phyloP scores from a whole-genome alignment of 345 rosid species.

The Tarenaya hassleriana region DNA sequence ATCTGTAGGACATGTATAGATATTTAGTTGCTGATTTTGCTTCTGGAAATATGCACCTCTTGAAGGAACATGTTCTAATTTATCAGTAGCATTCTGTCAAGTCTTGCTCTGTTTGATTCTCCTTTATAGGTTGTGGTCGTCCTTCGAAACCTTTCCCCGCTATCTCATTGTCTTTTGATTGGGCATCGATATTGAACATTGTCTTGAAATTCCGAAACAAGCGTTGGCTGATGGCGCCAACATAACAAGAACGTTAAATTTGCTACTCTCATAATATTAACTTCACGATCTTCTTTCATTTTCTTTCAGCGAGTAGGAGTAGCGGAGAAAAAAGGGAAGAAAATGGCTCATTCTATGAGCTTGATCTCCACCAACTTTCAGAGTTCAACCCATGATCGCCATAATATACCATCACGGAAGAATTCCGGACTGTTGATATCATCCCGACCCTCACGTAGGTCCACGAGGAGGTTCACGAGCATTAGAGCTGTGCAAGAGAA shows the following conservation, averaged over 20 bases:
- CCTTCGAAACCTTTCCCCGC: too few species aligned
- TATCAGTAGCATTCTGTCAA: not conserved
- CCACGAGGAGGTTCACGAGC: slow-evolving; percentile 24
- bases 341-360: slow-evolving; percentile 42
- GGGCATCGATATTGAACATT: too few species aligned
- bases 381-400: slow-evolving; percentile 25
- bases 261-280: too few species aligned
- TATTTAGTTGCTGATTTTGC: not conserved
- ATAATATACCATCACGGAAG: slow-evolving; percentile 16
- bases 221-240: too few species aligned
- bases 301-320: too few species aligned
- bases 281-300: too few species aligned
- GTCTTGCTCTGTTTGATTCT: not conserved
- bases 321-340: not conserved
- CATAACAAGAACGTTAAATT: too few species aligned
- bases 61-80: not conserved
- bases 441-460: slow-evolving; percentile 20
- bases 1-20: too few species aligned
- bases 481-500: slow-evolving; percentile 66
- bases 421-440: slow-evolving; percentile 14
- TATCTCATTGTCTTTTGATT: too few species aligned
- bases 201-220: too few species aligned
- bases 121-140: not conserved
- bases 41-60: not conserved
- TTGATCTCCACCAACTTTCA: slow-evolving; percentile 27